A percentile compares a stretch with the other conserved stretches of the same genome.
Conservation (phyloP, 2,329 filamentous ascomycete genomes). For the Stachybotrys elegans region DNA sequence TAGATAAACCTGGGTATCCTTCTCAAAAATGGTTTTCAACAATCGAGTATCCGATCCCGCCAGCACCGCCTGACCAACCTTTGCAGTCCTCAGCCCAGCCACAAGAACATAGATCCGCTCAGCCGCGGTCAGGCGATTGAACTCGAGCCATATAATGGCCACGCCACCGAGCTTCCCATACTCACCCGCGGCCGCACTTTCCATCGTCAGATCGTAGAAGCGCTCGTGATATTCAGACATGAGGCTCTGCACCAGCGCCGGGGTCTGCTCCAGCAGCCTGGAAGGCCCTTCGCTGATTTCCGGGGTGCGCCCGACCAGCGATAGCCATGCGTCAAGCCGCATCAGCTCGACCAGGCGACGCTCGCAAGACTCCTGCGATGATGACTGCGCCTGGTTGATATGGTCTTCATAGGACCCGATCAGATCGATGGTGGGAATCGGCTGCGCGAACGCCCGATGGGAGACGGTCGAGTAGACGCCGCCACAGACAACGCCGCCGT, state of each 20-base stretch:
- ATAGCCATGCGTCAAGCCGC: neutral
- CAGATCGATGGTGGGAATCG: neutral
- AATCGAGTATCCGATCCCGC: constrained; percentile 5
- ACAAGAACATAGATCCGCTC: constrained; percentile 4
- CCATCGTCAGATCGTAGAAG: neutral
- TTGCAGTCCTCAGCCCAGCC: constrained; percentile 1
- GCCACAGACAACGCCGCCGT: neutral
- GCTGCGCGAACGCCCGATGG: neutral
- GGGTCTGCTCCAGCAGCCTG: constrained; percentile 10
- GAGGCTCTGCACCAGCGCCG: constrained; percentile 7
- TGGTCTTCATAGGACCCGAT: neutral
- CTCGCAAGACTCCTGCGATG: neutral
- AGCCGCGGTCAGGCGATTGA: constrained; percentile 2
- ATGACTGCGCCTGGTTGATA: neutral
- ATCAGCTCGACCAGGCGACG: neutral
- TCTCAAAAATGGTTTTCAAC: neutral
- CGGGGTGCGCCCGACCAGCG: constrained; percentile 1
- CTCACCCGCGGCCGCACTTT: neutral
- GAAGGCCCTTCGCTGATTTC: constrained; percentile 1
- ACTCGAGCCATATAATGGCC: constrained; percentile 3
- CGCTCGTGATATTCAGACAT: constrained; percentile 5
- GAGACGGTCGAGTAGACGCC: neutral
- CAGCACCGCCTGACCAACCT: constrained; percentile 2
- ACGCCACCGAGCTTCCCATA: neutral
- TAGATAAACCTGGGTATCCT: neutral